Conservation (phyloP, 2,329 filamentous ascomycete species). For the Cladophialophora chaetospira region DNA sequence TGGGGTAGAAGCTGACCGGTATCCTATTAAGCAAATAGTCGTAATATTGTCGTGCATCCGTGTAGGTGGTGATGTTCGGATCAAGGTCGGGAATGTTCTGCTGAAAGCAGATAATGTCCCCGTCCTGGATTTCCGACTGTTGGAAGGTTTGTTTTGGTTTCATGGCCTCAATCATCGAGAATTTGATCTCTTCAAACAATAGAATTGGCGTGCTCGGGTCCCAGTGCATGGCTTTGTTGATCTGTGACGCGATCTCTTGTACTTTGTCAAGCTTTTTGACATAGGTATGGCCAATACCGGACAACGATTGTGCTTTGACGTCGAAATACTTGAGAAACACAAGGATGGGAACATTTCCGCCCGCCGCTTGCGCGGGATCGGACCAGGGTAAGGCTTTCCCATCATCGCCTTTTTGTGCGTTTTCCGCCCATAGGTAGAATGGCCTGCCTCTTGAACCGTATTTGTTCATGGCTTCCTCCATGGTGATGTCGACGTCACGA, state of each 20-base stretch:
- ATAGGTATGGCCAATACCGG: conserved; percentile 80
- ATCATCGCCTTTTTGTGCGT: conserved; percentile 63
- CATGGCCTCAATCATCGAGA: conserved; percentile 92
- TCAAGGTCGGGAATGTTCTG: conserved; percentile 52
- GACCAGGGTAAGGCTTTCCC: conserved; percentile 73
- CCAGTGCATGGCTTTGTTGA: conserved; percentile 85
- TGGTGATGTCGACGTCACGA: conserved; percentile 71
- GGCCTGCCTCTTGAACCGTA: conserved; percentile 67
- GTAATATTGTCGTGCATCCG: conserved; percentile 82
- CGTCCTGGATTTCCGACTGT: conserved; percentile 92
- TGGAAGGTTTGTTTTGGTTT: conserved; percentile 88
- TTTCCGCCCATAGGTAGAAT: conserved; percentile 86
- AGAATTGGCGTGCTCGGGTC: conserved; percentile 69
- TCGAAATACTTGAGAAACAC: conserved; percentile 95
- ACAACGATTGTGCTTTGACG: conserved; percentile 70
- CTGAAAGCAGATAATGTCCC: conserved; percentile 96
- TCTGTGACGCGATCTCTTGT: conserved; percentile 75
- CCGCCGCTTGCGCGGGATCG: conserved; percentile 39
- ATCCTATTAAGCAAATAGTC: conserved; percentile 88
- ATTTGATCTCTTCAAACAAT: conserved; percentile 97
- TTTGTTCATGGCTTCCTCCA: conserved; percentile 72
- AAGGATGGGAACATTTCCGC: conserved; percentile 63
- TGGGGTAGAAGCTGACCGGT: conserved; percentile 73
- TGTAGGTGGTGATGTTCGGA: conserved; percentile 51
- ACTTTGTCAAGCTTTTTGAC: conserved; percentile 86